Evolutionary conservation across 1,284 basidiomycete species (phyloP), one percentile per base, ranked within the genome.

Genomic region (Marasmius tenuissimus): DNA sequence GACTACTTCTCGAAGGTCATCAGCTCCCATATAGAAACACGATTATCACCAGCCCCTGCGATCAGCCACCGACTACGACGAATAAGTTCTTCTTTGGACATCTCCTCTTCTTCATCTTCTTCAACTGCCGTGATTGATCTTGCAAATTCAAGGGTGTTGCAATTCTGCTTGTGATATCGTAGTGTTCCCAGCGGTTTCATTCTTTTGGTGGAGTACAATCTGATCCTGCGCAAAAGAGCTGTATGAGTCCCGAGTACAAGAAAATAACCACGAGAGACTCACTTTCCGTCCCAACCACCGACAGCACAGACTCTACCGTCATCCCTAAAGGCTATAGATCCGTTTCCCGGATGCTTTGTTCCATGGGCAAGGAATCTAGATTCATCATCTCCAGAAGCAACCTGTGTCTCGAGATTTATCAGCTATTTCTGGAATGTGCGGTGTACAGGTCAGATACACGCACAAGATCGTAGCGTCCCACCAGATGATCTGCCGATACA

Each of bases 231-330:
- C 27, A 45, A 49, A 34, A n/a, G 50, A 16, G 18, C 53, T 38
- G 16, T 49, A 60, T 20, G 33, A 53, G 40, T 7, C 57, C 48
- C 22, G 22, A 37, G 27, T 49, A 52, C 27, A 47, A n/a, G 57
- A 20, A 34, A 42, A 16, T 18, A 58, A 38, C 35, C 34, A 56
- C 16, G 38, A 47, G 20, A 20, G 2, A 75, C 88, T 68, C 66
- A 94, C 94, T 81, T 85, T 38, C 94, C 94, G 66, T 96, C 94
- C 94, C 94, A 96, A 0, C 93, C 92, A 3, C 91, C 94, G 1
- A 94, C 77, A 0, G 92, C 93, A 65, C 92, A 91, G 0, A 96
- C 85, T 34, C 83, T 81, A 0, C 87, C 91, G 68, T 92, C 87
- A 42, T 85, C 80, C n/a, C 86, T 85, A n/a, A 96, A 84, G 1